A percentile compares a stretch with the other conserved stretches of the same genome.
These are phyloP conservation scores for Pyrenula aspistea DNA, from an alignment of 495 filamentous ascomycete species.

Conservation along the genomic window DNA sequence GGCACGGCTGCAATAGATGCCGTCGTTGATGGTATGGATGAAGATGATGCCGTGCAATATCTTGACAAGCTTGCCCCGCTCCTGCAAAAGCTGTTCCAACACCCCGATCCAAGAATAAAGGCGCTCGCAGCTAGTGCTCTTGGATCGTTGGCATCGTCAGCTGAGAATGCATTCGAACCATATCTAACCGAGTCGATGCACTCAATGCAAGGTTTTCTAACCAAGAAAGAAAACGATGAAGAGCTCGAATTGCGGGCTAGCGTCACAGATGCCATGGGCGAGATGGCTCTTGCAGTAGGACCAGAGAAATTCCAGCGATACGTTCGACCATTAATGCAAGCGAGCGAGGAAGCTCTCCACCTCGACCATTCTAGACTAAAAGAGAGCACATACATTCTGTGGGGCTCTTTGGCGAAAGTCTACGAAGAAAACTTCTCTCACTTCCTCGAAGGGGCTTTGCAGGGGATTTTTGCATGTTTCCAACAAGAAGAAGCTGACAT, in stretches of 20 bases:
- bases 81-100: slow-evolving; percentile 65
- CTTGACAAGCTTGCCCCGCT: slow-evolving; percentile 71
- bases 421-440: slow-evolving; percentile 83
- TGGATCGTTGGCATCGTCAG: slow-evolving; percentile 75
- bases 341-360: slow-evolving; percentile 83
- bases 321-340: slow-evolving; percentile 75
- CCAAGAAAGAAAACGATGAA: slow-evolving; percentile 77
- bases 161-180: slow-evolving; percentile 71
- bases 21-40: slow-evolving; percentile 78
- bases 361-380: slow-evolving; percentile 80
- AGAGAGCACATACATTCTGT: slow-evolving; percentile 94
- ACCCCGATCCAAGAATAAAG: slow-evolving; percentile 83
- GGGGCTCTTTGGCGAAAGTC: slow-evolving; percentile 87
- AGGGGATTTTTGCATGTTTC: slow-evolving; percentile 72
- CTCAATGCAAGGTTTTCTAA: slow-evolving; percentile 68
- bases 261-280: slow-evolving; percentile 83
- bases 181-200: slow-evolving; percentile 86
- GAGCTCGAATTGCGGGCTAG: slow-evolving; percentile 82
- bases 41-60: slow-evolving; percentile 69
- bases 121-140: slow-evolving; percentile 77
- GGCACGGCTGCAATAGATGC: slow-evolving; percentile 87
- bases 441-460: slow-evolving; percentile 76
- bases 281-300: slow-evolving; percentile 82
- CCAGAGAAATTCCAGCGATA: slow-evolving; percentile 78
- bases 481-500: slow-evolving; percentile 83